Conservation (phyloP, 1,284 basidiomycete species). For the Phellinidium pouzarii region DNA sequence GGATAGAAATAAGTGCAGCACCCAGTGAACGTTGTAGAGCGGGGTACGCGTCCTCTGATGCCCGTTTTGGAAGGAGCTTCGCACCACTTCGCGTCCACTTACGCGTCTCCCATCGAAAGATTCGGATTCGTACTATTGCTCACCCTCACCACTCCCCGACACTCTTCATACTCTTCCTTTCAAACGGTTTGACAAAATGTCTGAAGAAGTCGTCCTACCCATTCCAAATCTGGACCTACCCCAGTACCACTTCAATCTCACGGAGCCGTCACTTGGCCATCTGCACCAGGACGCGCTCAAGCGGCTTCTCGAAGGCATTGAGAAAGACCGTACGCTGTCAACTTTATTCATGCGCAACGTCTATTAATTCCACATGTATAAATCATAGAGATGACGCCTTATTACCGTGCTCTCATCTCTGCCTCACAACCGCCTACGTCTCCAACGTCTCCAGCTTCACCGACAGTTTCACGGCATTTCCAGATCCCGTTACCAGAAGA, state of each 20-base stretch:
- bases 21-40: constrained; percentile 7
- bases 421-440: constrained; percentile 21
- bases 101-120: not conserved
- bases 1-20: constrained; percentile 5
- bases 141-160: constrained; percentile 12
- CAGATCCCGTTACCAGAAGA: constrained; percentile 43
- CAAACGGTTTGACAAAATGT: constrained; percentile 40
- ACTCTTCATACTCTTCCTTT: not conserved
- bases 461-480: constrained; percentile 11
- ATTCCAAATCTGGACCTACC: constrained; percentile 81
- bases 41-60: constrained; percentile 35
- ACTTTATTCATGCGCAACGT: not conserved
- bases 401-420: constrained; percentile 49
- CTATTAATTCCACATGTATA: constrained; percentile 14
- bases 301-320: constrained; percentile 69
- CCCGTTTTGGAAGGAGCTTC: not conserved
- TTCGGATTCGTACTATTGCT: too few relatives aligned
- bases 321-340: constrained; percentile 68
- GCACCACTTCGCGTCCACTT: constrained; percentile 8
- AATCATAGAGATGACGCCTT: constrained; percentile 72
- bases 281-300: constrained; percentile 64
- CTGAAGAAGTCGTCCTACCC: constrained; percentile 78
- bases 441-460: constrained; percentile 25
- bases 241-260: constrained; percentile 72
- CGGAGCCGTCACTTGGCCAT: constrained; percentile 50